Base-by-base conservation (phyloP, 768 basidiomycete species). In the Xerocomus spinulosus region DNA sequence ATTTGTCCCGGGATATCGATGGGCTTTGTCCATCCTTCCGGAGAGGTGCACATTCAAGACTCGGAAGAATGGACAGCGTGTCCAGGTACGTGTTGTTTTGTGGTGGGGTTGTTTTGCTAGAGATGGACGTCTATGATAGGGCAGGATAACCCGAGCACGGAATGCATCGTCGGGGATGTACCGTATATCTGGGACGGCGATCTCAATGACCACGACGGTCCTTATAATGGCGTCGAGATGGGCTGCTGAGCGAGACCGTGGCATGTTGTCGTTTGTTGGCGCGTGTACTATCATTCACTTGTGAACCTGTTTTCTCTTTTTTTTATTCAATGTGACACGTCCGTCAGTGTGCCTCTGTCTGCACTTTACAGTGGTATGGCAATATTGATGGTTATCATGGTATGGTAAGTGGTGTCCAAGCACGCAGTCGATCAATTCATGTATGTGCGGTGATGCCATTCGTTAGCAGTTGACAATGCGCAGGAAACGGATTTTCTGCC, bases 91-190 rank as follows among this genome's bases (percentile, higher is more conserved):
- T 48, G 26, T 10, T 28, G 26, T 28, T 28, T 10, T 5, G 5
- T 10, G 26, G 10, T 28, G 26, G 26, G 5, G 10, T 28, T 5
- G 26, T 14, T 12, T 12, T 34, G 37, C 35, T 36, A 6, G 47
- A 12, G 15, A 50, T 4, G 41, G 10, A 17, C 29, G 20, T 18
- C 15, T 14, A 21, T 45, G n/a, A 53, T 18, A 61, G 60, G 83
- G 3, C 76, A 83, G 49, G 85, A 87, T 51, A 85, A 86, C 57
- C 56, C 73, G 4, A 78, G 72, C 50, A 52, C 37, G 3, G 59
- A 73, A 48, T 59, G 53, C 37, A 57, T 53, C n/a, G 50, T 59
- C 28, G 53, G 56, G 34, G 53, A 54, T 9, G 58, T 59, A 42
- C 57, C 71, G 0, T 73, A 72, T 21, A 68, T 86, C 44, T 73